These are phyloP conservation scores for Seminavis robusta DNA, from an alignment of 108 stramenopile genomes.

Conservation along the genomic window DNA sequence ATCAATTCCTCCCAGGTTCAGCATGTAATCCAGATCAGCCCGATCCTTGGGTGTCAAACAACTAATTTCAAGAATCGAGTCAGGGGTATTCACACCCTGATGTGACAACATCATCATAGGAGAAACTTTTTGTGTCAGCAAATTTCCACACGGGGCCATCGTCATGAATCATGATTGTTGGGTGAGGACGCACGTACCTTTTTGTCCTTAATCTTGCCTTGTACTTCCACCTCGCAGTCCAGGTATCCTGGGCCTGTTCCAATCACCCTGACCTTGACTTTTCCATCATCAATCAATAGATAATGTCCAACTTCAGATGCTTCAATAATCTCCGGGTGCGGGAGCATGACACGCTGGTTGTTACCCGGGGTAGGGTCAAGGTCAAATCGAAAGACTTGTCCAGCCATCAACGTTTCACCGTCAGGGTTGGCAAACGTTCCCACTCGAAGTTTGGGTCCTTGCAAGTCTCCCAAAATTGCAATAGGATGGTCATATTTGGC, in stretches of 20 bases:
- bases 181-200: slow-evolving; percentile 34
- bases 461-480: slow-evolving; percentile 55
- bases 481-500: slow-evolving; percentile 58
- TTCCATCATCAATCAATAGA: slow-evolving; percentile 83
- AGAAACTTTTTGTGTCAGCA: too few relatives aligned
- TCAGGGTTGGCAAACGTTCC: slow-evolving; percentile 65
- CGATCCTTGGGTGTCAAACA: slow-evolving; percentile 85
- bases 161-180: background rate
- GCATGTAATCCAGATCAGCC: slow-evolving; percentile 74
- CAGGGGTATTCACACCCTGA: slow-evolving; percentile 83
- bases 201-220: slow-evolving; percentile 75
- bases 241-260: slow-evolving; percentile 61
- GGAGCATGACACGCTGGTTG: slow-evolving; percentile 65
- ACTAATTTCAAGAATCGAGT: slow-evolving; percentile 73
- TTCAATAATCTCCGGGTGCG: slow-evolving; percentile 78
- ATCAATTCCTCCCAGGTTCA: slow-evolving; percentile 67
- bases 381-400: slow-evolving; percentile 77
- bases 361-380: slow-evolving; percentile 63
- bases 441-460: slow-evolving; percentile 63
- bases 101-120: too few relatives aligned
- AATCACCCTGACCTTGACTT: slow-evolving; percentile 76
- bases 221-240: slow-evolving; percentile 72
- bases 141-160: background rate
- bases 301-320: slow-evolving; percentile 56
- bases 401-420: slow-evolving; percentile 49